Evolutionary conservation across 1,139 yeast genomes (phyloP), one percentile per base, ranked within the genome.

Genomic region (Kluyveromyces sp.): DNA sequence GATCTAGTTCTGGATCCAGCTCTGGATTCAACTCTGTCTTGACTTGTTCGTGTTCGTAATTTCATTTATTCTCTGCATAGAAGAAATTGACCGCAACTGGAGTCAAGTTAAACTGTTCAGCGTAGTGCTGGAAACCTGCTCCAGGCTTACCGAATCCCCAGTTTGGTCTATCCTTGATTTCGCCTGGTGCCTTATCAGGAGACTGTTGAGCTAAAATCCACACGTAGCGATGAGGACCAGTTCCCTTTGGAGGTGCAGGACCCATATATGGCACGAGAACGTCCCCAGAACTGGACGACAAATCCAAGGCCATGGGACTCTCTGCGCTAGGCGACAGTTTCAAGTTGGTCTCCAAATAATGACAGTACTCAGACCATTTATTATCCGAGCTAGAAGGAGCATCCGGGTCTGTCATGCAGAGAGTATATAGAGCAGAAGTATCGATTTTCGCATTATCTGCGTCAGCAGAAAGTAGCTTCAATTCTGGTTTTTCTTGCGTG

Each of bases 351-450:
- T 77, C 75, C 37, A 89, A 70, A 74, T 79, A 87, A 68, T 89
- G 97, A 47, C 84, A 81, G 64, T 73, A 88, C 65, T 89, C 96
- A 7, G 94, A 82, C 95, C 95, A 88, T 61, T 81, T 85, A 58
- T 83, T 79, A 63, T 89, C 96, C 1, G 75, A 72, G 53, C 79
- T 75, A 3, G 90, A 78, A 21, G 97, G 97, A 6, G 96, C 97
- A 70, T 89, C 97, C 1, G 97, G 97, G 64, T 89, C 96, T 3
- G 96, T 89, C 55, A 89, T 58, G 2, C 85, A 85, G 54, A 89
- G 68, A 3, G 92, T 80, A 66, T 83, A 87, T 25, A 53, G 45
- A 35, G 58, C 37, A 10, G 30, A 58, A 4, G 48, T 45, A 34
- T 55, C 71, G 42, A 67, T 70, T 46, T 60, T 67, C 45, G 67